Evolutionary conservation across 495 filamentous ascomycete genomes (phyloP).

Genomic region (Pseudevernia furfuracea): DNA sequence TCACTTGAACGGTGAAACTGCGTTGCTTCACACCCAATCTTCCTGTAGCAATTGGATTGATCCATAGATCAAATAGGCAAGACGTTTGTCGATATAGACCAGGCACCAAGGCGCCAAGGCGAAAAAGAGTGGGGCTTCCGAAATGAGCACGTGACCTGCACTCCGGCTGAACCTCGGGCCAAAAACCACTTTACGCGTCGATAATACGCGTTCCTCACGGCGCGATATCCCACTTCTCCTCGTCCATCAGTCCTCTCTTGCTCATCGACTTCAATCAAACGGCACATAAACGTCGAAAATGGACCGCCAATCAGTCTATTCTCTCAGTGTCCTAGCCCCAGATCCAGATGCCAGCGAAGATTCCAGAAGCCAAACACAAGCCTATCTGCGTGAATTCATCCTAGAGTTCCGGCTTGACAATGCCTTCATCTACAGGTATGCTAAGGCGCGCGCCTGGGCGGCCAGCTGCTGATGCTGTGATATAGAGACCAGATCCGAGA

Average conservation of each 20-base stretch:
- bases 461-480: not conserved
- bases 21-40: too few species aligned
- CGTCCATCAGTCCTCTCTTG: not conserved
- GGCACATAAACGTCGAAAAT: conserved; percentile 38
- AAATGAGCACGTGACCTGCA: not conserved
- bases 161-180: not conserved
- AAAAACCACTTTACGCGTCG: conserved; percentile 21
- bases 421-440: conserved; percentile 87
- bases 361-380: conserved; percentile 47
- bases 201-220: not conserved
- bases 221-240: not conserved
- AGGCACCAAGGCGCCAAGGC: too few species aligned
- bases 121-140: too few species aligned
- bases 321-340: conserved; percentile 69
- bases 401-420: conserved; percentile 94
- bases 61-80: too few species aligned
- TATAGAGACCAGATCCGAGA: conserved; percentile 88
- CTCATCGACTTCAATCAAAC: not conserved
- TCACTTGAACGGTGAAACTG: too few species aligned
- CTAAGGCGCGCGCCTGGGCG: not conserved
- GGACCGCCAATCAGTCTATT: conserved; percentile 83
- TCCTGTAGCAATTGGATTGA: too few species aligned
- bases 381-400: conserved; percentile 65
- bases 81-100: too few species aligned
- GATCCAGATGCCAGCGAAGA: conserved; percentile 56